Evolutionary conservation across 306 rosid species (phyloP).

Genomic region (Fragaria ananassa): DNA sequence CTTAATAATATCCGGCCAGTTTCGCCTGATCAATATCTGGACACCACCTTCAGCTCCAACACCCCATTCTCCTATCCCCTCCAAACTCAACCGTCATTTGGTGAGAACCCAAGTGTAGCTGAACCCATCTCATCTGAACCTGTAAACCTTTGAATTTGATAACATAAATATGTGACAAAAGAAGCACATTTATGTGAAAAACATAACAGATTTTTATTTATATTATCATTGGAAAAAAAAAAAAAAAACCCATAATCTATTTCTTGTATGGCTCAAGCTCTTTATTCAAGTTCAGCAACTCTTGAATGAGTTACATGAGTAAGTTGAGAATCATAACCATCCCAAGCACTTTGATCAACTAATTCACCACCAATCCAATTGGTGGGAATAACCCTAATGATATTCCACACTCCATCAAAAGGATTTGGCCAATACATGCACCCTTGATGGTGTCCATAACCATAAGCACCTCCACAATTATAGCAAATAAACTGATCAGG

Average conservation of each 20-base stretch:
- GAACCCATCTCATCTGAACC: too few species aligned
- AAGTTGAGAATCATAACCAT: neutral
- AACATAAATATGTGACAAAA: too few species aligned
- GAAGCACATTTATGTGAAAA: neutral
- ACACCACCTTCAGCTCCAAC: too few species aligned
- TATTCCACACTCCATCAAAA: neutral
- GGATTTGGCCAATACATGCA: neutral
- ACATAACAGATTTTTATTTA: too few species aligned
- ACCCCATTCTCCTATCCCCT: too few species aligned
- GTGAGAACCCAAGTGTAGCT: too few species aligned
- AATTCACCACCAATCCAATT: neutral
- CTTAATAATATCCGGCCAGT: too few species aligned
- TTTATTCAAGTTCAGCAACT: neutral
- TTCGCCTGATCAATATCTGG: too few species aligned
- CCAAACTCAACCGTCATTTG: too few species aligned
- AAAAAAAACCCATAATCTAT: too few species aligned
- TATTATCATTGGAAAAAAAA: neutral
- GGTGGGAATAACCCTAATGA: neutral
- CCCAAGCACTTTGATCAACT: neutral
- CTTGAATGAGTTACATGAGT: neutral
- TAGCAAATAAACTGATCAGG: neutral
- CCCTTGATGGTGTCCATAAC: neutral
- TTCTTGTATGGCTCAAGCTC: neutral
- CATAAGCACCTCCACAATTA: neutral
- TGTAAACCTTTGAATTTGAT: too few species aligned